These are phyloP conservation scores for Fusarium transvaalense DNA, from an alignment of 2,329 filamentous ascomycete genomes.

Conservation along the genomic window DNA sequence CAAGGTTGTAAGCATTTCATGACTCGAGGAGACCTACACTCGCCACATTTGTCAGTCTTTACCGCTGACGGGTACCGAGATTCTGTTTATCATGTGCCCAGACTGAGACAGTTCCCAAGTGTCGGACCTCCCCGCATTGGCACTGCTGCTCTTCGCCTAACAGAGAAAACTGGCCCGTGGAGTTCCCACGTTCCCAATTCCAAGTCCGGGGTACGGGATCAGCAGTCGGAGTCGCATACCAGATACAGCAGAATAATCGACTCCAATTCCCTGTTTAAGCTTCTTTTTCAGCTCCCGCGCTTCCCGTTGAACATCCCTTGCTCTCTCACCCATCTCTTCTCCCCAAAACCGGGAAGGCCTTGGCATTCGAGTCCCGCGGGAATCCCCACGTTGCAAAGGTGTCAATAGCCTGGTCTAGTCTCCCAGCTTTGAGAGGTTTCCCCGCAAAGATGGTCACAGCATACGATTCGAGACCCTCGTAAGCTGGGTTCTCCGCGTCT, in stretches of 20 bases:
- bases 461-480: background rate
- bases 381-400: background rate
- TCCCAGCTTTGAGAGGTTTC: background rate
- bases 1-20: background rate
- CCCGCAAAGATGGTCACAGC: background rate
- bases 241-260: background rate
- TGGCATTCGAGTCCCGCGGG: conserved; percentile 7
- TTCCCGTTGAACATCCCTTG: background rate
- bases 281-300: conserved; percentile 1
- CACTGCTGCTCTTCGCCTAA: background rate
- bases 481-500: conserved; percentile 10
- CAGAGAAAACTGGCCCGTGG: background rate
- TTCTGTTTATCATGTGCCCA: background rate
- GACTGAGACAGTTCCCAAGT: background rate
- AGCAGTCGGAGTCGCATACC: background rate
- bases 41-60: background rate
- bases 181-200: background rate
- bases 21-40: background rate
- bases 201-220: background rate
- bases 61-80: background rate
- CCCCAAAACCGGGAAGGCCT: conserved; percentile 3
- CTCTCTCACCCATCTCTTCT: too few species aligned
- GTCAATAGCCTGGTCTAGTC: background rate
- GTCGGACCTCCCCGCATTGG: background rate
- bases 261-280: conserved; percentile 2